Conservation (phyloP, 768 basidiomycete species). For the Leccinum imitatum region DNA sequence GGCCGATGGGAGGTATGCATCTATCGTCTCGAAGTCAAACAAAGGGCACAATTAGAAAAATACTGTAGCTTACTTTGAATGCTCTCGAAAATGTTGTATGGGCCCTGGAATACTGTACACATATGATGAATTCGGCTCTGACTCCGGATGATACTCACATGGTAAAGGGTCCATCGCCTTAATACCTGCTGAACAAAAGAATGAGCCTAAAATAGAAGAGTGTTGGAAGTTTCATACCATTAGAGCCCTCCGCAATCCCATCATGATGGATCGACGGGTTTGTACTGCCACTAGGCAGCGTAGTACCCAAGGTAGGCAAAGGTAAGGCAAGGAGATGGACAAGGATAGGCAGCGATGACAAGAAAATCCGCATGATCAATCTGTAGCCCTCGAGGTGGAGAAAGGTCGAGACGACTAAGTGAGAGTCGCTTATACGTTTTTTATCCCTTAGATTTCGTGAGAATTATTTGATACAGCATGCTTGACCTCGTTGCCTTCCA, state of each 20-base stretch:
- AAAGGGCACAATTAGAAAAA: not conserved
- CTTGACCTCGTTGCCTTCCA: constrained; percentile 1
- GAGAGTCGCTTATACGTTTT: not conserved
- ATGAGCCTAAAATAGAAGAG: not conserved
- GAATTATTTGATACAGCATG: not conserved
- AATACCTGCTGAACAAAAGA: not conserved
- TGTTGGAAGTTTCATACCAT: not conserved
- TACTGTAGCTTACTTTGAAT: constrained; percentile 1
- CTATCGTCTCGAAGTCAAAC: not conserved
- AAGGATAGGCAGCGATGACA: not conserved
- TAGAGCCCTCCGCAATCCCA: not conserved
- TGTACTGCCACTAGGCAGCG: not conserved
- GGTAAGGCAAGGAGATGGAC: not conserved
- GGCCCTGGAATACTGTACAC: not conserved
- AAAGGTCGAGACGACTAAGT: not conserved
- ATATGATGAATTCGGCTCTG: not conserved
- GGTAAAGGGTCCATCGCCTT: not conserved
- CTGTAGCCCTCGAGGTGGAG: not conserved
- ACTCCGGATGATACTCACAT: not conserved
- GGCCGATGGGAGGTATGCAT: not conserved
- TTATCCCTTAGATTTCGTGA: not conserved
- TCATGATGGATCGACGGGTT: not conserved
- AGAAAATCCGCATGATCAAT: not conserved
- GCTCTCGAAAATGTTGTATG: not conserved
- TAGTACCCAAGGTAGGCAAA: not conserved